Base-by-base conservation (phyloP, 192 early-diverging fungal species). In the Coemansia javaensis region DNA sequence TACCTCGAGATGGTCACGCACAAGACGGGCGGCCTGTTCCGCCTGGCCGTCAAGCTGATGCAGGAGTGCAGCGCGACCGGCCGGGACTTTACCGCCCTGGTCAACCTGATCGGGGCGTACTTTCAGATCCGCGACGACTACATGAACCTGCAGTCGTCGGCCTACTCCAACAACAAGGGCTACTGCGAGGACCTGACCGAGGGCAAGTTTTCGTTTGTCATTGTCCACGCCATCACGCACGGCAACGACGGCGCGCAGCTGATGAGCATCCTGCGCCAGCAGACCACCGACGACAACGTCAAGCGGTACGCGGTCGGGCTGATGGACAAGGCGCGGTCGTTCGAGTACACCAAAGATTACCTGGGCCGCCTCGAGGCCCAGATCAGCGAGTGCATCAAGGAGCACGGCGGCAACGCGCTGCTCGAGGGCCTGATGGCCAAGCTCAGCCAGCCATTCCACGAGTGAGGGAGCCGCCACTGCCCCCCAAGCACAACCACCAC, bases 91-190 rank as follows among this genome's bases (percentile, higher is more conserved):
- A 79, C 84, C 15, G 60, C 56, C 1, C 65, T 99, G 32, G 93
- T 96, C 11, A 81, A 93, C 52, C 53, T 88, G 47, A 82, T 99
- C 32, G 97, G 97, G 3, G 82, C 91, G 34, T 91, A 93, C 45
- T 99, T 93, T 59, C 97, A 99, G 72, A 85, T 99, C 50, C 81
- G 94, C 31, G 97, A 99, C 68, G 97, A 99, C 50, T 98, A 91
- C 43, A 81, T 97, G 62, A 99, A 99, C 56, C 68, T 99, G 9
- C 82, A 85, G 52, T 93, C 94, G 9, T 76, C 75, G 16, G 78
- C 81, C 81, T 99, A 95, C 56, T 77, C 85, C 6, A 84, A 90
- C 40, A 91, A 90, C 64, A 99, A 99, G 67, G 97, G 97, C 20
- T 99, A 88, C 62, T 95, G 94, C 54, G 97, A 99, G 73, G 97